Percentiles rank a stretch among this genome's conserved stretches.
These are phyloP conservation scores for Friedmanniomyces endolithicus DNA, from an alignment of 495 filamentous ascomycete genomes.

Conservation along the genomic window DNA sequence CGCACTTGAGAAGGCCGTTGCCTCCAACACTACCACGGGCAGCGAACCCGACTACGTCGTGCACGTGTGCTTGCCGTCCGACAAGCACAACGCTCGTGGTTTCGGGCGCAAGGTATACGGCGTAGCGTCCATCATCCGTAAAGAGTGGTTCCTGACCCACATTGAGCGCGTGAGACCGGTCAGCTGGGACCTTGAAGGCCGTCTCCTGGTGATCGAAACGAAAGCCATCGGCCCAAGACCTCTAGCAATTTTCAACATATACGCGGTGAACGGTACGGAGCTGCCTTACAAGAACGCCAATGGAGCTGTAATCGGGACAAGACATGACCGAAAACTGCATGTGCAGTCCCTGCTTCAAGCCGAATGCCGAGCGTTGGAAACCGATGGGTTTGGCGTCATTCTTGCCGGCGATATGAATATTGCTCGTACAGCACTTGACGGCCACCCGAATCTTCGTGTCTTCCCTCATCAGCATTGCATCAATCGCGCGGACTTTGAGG, in stretches of 20 bases:
- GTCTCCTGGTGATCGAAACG: constrained; percentile 35
- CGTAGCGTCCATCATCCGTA: constrained; percentile 37
- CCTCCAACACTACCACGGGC: constrained; percentile 1
- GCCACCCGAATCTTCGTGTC: constrained; percentile 34
- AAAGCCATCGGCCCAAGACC: neutral
- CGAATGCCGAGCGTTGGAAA: constrained; percentile 32
- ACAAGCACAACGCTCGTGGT: constrained; percentile 37
- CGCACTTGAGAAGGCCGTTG: constrained; percentile 29
- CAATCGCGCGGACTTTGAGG: constrained; percentile 39
- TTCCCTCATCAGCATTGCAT: constrained; percentile 34
- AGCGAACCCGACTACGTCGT: constrained; percentile 31
- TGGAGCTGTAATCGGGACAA: constrained; percentile 32
- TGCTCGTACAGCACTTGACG: constrained; percentile 32
- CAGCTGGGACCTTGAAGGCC: constrained; percentile 42
- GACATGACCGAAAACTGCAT: constrained; percentile 38
- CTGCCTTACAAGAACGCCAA: constrained; percentile 35
- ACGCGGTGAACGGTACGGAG: constrained; percentile 42
- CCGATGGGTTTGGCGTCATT: constrained; percentile 31
- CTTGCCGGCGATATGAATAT: constrained; percentile 42
- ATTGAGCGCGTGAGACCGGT: constrained; percentile 23
- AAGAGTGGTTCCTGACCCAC: constrained; percentile 28
- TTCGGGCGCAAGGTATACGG: constrained; percentile 41
- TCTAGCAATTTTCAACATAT: constrained; percentile 37
- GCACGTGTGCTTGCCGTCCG: constrained; percentile 35
- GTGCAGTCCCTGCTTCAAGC: constrained; percentile 35